A percentile compares a stretch with the other conserved stretches of the same genome.
phyloP scores from a whole-genome alignment of 2,329 filamentous ascomycete species.

The Diplocarpon rosae region DNA sequence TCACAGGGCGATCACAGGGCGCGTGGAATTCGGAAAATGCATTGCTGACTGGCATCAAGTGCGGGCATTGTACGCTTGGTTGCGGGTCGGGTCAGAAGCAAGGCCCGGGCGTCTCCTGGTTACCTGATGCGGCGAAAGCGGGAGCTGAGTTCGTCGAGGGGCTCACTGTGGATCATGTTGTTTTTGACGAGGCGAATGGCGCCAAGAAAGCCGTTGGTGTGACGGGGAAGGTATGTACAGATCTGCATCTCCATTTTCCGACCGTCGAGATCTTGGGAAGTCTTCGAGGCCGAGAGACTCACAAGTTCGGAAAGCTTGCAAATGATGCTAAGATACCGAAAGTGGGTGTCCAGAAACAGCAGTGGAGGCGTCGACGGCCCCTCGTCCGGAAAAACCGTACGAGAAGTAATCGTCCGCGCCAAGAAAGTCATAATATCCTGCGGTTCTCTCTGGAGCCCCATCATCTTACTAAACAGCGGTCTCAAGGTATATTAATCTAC shows the following conservation, averaged over 20 bases:
- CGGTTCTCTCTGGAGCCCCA: slow-evolving; percentile 66
- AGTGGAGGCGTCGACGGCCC: slow-evolving; percentile 42
- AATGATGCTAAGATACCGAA: too few species aligned
- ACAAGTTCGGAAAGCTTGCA: too few species aligned
- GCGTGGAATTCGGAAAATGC: background rate
- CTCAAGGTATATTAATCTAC: slow-evolving; percentile 40
- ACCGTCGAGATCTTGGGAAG: too few species aligned
- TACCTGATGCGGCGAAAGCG: slow-evolving; percentile 67
- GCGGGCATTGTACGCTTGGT: slow-evolving; percentile 52
- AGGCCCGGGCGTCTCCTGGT: slow-evolving; percentile 64
- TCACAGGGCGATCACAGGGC: too few species aligned
- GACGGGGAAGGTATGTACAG: slow-evolving; percentile 36
- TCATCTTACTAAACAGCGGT: slow-evolving; percentile 68
- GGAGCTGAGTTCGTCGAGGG: slow-evolving; percentile 80
- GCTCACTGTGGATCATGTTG: slow-evolving; percentile 57
- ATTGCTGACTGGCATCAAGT: slow-evolving; percentile 29
- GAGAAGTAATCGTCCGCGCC: slow-evolving; percentile 61
- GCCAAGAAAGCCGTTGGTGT: slow-evolving; percentile 57
- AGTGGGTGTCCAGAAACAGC: slow-evolving; percentile 60
- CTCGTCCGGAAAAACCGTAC: slow-evolving; percentile 36
- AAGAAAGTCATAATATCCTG: slow-evolving; percentile 71
- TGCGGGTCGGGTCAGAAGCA: slow-evolving; percentile 63
- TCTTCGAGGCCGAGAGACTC: too few species aligned
- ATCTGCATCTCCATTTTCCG: too few species aligned
- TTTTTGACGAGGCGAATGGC: slow-evolving; percentile 46